Evolutionary conservation across 116 monocot species (phyloP).

Genomic region (Dioscorea cayenensis): DNA sequence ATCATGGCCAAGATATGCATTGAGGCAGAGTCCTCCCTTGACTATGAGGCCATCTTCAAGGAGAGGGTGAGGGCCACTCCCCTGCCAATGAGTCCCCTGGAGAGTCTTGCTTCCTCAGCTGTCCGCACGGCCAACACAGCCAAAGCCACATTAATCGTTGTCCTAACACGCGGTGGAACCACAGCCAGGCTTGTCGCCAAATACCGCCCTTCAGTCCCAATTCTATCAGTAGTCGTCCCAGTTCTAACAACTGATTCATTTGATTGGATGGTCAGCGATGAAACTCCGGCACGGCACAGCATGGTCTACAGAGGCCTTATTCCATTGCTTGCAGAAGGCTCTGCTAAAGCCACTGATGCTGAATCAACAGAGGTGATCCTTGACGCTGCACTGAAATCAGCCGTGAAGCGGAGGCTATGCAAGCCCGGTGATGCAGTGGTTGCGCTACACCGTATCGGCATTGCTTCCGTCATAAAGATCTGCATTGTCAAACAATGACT

Average conservation of each 20-base stretch:
- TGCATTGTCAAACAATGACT: constrained; percentile 22
- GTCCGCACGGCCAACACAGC: constrained; percentile 72
- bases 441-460: constrained; percentile 64
- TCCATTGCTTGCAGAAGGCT: constrained; percentile 71
- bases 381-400: constrained; percentile 49
- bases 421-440: constrained; percentile 60
- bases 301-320: constrained; percentile 72
- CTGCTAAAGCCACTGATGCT: constrained; percentile 62
- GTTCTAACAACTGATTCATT: constrained; percentile 56
- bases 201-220: constrained; percentile 74
- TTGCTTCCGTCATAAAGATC: constrained; percentile 70
- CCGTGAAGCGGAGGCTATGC: constrained; percentile 44
- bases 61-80: constrained; percentile 56
- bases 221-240: constrained; percentile 78
- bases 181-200: constrained; percentile 76
- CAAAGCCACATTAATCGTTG: constrained; percentile 58
- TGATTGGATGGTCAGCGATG: constrained; percentile 65
- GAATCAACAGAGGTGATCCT: constrained; percentile 81
- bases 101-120: constrained; percentile 79
- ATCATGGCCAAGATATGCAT: constrained; percentile 80
- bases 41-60: constrained; percentile 75
- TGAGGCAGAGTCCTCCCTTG: constrained; percentile 80
- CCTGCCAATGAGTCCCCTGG: constrained; percentile 88
- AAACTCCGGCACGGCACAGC: constrained; percentile 60
- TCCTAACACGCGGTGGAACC: constrained; percentile 74